A percentile compares a stretch with the other conserved stretches of the same genome.
phyloP scores from a whole-genome alignment of 2,329 filamentous ascomycete species.

The Fusarium kyushuense region DNA sequence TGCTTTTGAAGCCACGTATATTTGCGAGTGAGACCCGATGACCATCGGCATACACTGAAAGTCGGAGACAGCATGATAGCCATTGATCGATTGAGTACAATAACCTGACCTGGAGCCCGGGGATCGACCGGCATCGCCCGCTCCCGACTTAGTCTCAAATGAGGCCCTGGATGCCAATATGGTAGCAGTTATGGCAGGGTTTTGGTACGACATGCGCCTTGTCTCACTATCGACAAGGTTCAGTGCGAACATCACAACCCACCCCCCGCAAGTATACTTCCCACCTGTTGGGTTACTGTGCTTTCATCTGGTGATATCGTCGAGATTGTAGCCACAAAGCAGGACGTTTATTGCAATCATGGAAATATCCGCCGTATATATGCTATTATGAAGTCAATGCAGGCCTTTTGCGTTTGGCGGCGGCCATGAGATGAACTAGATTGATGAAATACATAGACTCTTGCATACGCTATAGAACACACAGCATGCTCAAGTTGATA shows the following conservation, averaged over 20 bases:
- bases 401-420: too few species aligned
- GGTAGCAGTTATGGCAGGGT: background rate
- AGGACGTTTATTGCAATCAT: background rate
- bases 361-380: too few species aligned
- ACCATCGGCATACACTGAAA: slow-evolving; percentile 5
- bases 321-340: background rate
- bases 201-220: background rate
- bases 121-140: slow-evolving; percentile 33
- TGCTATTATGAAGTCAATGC: background rate
- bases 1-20: slow-evolving; percentile 5
- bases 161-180: background rate
- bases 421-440: too few species aligned
- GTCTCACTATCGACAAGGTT: slow-evolving; percentile 1
- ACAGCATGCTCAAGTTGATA: too few species aligned
- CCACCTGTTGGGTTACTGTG: background rate
- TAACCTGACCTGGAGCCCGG: slow-evolving; percentile 5
- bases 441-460: background rate
- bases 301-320: background rate
- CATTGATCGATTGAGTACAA: background rate
- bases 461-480: background rate
- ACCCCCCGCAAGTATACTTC: background rate
- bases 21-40: slow-evolving; percentile 14
- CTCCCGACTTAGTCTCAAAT: slow-evolving; percentile 19
- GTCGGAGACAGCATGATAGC: background rate
- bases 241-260: background rate